These are phyloP conservation scores for Aspergillus intermedius DNA, from an alignment of 2,329 filamentous ascomycete species.

Conservation along the genomic window DNA sequence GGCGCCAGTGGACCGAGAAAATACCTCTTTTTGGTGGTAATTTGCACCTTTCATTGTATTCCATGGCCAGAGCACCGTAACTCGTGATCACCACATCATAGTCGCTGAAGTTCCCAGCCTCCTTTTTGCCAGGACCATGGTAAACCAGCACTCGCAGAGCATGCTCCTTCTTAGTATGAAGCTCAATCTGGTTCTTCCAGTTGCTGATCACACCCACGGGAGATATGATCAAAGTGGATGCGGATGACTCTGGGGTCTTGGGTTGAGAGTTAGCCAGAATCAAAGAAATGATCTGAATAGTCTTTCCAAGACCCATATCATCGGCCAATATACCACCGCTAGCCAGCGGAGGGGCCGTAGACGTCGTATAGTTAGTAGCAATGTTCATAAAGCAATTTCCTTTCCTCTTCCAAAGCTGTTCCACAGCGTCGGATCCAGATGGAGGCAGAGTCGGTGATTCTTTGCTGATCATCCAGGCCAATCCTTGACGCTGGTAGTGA, in stretches of 20 bases:
- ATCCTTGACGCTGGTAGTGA: slow-evolving; percentile 71
- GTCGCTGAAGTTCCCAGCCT: slow-evolving; percentile 53
- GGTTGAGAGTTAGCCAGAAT: slow-evolving; percentile 54
- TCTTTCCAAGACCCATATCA: slow-evolving; percentile 91
- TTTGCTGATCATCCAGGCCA: slow-evolving; percentile 74
- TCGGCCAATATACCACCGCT: slow-evolving; percentile 82
- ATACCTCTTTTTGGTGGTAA: slow-evolving; percentile 45
- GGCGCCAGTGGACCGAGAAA: slow-evolving; percentile 65
- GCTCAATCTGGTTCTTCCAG: slow-evolving; percentile 72
- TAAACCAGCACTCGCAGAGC: slow-evolving; percentile 65
- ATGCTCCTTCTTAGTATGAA: slow-evolving; percentile 61
- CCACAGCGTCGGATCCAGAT: slow-evolving; percentile 52
- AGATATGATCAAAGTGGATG: slow-evolving; percentile 70
- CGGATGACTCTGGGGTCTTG: slow-evolving; percentile 41
- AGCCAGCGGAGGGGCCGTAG: slow-evolving; percentile 55
- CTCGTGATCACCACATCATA: slow-evolving; percentile 78
- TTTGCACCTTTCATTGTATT: slow-evolving; percentile 50
- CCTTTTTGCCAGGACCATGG: slow-evolving; percentile 58
- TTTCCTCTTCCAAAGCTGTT: slow-evolving; percentile 69
- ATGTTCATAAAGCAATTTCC: slow-evolving; percentile 56
- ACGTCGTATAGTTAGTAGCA: slow-evolving; percentile 62
- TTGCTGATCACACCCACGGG: slow-evolving; percentile 86
- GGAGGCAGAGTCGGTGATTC: slow-evolving; percentile 63
- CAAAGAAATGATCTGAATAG: slow-evolving; percentile 74
- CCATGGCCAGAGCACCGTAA: slow-evolving; percentile 67